Base-by-base conservation (phyloP, 495 filamentous ascomycete species). In the Extremus antarcticus region DNA sequence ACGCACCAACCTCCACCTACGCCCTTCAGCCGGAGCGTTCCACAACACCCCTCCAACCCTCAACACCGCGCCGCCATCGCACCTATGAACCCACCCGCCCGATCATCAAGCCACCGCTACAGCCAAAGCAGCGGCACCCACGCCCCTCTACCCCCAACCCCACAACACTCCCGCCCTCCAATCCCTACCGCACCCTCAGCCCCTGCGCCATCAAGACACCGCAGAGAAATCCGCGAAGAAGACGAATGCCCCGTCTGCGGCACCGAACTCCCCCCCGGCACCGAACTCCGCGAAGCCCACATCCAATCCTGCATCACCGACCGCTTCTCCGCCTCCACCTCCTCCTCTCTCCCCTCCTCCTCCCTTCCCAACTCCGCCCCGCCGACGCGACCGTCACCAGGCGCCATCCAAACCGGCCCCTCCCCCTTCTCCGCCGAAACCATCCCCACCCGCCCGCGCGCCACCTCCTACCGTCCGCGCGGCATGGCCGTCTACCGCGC, bases 231-330 rank as follows among this genome's bases (percentile, higher is more conserved):
- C 39, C 48, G 77, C 17, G 91, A 96, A 64, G 85, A 88, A 58
- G 92, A 97, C 67, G 81, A 91, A 54, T 98, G 92, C 64, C 90
- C 90, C 2, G 82, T 96, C 51, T 98, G 92, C 62, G 85, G 89
- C 56, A 71, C 71, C 10, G 78, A 81, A 59, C 80, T 97, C 7
- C 90, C 90, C 0, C 76, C 84, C 9, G 76, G 78, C 13, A 81
- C 74, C 20, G 79, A 87, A 52, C 67, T 76, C 11, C 79, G 90
- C 13, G 88, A 91, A 66, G 70, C 74, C 11, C 92, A 98, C 63
- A 83, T 95, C 40, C 75, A 78, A 16, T 72, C 70, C 1, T 98
- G 92, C 68, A 90, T 97, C 61, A 72, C 73, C 4, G 62, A 70
- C 11, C 73, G 78, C 48, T 69, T 71, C 55, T 63, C 57, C 39